Evolutionary conservation across 2,329 filamentous ascomycete genomes (phyloP).

Genomic region (Colletotrichum cereale): DNA sequence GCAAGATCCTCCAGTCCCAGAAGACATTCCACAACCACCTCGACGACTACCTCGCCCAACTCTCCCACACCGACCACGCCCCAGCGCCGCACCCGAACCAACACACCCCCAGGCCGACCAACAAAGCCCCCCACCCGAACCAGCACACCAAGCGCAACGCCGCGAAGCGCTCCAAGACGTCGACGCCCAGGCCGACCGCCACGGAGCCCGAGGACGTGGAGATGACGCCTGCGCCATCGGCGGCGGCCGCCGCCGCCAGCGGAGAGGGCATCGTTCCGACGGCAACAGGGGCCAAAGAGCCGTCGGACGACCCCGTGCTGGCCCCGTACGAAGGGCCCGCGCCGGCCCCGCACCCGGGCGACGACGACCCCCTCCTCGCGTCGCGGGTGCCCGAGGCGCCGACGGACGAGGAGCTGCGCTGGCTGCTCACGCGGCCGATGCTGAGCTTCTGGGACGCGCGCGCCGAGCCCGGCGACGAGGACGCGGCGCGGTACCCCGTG

Average conservation of each 20-base stretch:
- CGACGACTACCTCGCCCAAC: slow-evolving; percentile 80
- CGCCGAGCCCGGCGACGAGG: slow-evolving; percentile 58
- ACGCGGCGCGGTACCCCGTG: slow-evolving; percentile 62
- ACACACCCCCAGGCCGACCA: slow-evolving; percentile 46
- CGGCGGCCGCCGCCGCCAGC: too few species aligned
- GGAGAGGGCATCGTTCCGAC: not conserved
- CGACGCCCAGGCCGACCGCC: slow-evolving; percentile 26
- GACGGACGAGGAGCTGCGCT: slow-evolving; percentile 71
- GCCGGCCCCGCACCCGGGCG: slow-evolving; percentile 59
- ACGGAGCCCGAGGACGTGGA: slow-evolving; percentile 48
- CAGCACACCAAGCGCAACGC: slow-evolving; percentile 41
- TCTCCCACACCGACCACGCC: slow-evolving; percentile 57
- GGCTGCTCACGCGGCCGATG: slow-evolving; percentile 73
- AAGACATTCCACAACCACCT: slow-evolving; percentile 88
- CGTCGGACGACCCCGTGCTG: slow-evolving; percentile 47
- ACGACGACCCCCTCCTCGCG: slow-evolving; percentile 69
- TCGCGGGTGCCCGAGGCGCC: slow-evolving; percentile 70
- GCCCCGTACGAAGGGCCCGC: slow-evolving; percentile 49
- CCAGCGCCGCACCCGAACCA: slow-evolving; percentile 45
- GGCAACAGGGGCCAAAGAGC: not conserved
- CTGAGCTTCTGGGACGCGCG: slow-evolving; percentile 76
- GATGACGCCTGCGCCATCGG: slow-evolving; percentile 54
- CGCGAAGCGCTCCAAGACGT: slow-evolving; percentile 39
- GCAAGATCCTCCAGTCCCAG: slow-evolving; percentile 82
- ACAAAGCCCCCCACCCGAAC: slow-evolving; percentile 37